Conservation (phyloP, 2,329 filamentous ascomycete genomes). For the Scedosporium apiospermum region DNA sequence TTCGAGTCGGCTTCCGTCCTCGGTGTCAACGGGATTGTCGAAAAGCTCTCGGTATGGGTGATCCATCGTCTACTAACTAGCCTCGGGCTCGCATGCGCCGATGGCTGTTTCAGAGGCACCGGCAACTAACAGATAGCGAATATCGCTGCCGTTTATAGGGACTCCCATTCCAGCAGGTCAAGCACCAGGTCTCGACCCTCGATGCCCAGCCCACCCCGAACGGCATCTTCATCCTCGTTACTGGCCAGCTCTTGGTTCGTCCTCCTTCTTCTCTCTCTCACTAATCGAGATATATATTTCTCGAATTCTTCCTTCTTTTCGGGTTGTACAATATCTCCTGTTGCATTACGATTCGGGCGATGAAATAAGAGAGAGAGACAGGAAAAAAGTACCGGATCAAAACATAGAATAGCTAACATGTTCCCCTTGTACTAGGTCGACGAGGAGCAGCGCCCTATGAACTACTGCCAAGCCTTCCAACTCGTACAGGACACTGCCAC, state of each 20-base stretch:
- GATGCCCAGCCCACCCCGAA: constrained; percentile 74
- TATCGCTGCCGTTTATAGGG: constrained; percentile 33
- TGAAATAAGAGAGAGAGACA: neutral
- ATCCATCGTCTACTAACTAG: neutral
- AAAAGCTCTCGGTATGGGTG: constrained; percentile 67
- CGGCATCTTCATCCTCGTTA: constrained; percentile 79
- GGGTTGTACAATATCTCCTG: neutral
- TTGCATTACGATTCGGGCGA: too few species aligned
- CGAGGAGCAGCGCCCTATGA: constrained; percentile 78
- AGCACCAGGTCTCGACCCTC: constrained; percentile 66
- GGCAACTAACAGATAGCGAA: constrained; percentile 1
- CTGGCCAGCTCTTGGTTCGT: constrained; percentile 72
- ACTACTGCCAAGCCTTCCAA: constrained; percentile 85
- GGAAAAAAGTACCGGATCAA: neutral
- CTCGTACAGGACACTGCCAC: constrained; percentile 51
- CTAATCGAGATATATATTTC: too few species aligned
- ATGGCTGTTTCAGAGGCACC: too few species aligned
- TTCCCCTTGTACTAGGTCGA: constrained; percentile 53
- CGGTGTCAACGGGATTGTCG: constrained; percentile 57
- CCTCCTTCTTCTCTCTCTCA: neutral
- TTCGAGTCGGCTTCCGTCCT: constrained; percentile 66
- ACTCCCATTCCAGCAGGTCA: constrained; percentile 73
- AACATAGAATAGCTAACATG: neutral
- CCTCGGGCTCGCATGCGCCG: too few species aligned
- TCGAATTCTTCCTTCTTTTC: neutral